Evolutionary conservation across 2,329 filamentous ascomycete genomes (phyloP), one percentile per base, ranked within the genome.

Genomic region (Allantophomopsis lycopodina): DNA sequence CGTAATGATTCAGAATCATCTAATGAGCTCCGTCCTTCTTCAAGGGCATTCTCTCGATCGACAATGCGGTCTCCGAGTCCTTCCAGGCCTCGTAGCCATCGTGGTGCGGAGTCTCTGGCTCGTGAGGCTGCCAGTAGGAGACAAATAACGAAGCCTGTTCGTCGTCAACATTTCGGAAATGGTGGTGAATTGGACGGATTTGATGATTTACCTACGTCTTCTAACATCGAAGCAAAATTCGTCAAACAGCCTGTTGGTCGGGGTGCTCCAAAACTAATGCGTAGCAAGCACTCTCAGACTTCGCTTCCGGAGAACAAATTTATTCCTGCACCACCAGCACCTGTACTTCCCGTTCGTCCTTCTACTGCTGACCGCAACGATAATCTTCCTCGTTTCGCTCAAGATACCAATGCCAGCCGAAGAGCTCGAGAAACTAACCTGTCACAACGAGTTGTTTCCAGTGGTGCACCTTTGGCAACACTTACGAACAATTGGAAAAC

Each of bases 121-220:
- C 51, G 55, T 39, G 58, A 60, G 44, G 69, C 73, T 40, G 65
- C 70, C 37, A 62, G 69, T 6, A 82, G 80, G 65, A 76, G 81
- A 48, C 78, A 81, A 36, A 62, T 94, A 43, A 88, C 74, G 46
- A 83, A 79, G 56, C 86, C 86, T 3, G 69, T 74, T 30, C 69
- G 76, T 32, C 67, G 69, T 43, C 72, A 78, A 35, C 76, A 84
- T 51, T 98, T 93, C 61, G 91, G 91, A 11, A 86, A 95, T 57
- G 91, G 91, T 13, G 83, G 81, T 44, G 91, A 98, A 59, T 69
- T 98, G 28, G 89, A 96, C 49, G 78, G 73, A 2, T 96, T 98
- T 56, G 91, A 98, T 56, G 91, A 98, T 59, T 65, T 98, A 41
- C 89, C 89, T 2, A 96, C 88, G 0, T 95, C 88, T 13, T 76